phyloP scores from a whole-genome alignment of 495 filamentous ascomycete species.

The Hypoxylon fragiforme region DNA sequence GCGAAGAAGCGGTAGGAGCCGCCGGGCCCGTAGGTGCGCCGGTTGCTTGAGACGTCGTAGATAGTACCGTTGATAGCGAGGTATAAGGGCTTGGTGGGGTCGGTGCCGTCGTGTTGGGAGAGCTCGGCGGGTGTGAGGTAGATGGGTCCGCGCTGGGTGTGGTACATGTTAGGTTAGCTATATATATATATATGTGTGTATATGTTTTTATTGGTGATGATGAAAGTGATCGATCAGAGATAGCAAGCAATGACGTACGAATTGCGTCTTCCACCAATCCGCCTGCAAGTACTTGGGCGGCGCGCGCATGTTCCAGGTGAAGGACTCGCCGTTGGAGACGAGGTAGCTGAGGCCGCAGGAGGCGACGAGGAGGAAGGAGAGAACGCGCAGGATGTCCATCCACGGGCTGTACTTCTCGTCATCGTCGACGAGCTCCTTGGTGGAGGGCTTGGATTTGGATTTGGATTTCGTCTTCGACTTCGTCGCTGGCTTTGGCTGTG shows the following conservation, averaged over 20 bases:
- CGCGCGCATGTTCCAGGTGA: slow-evolving; percentile 57
- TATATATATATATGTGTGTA: not conserved
- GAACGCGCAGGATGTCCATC: slow-evolving; percentile 74
- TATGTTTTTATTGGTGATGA: not conserved
- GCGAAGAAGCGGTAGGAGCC: slow-evolving; percentile 88
- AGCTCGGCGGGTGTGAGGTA: slow-evolving; percentile 77
- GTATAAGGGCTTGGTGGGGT: slow-evolving; percentile 78
- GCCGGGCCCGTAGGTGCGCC: slow-evolving; percentile 81
- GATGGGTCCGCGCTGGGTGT: slow-evolving; percentile 41
- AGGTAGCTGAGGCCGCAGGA: slow-evolving; percentile 77
- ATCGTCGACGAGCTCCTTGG: slow-evolving; percentile 45
- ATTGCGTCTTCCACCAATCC: slow-evolving; percentile 62
- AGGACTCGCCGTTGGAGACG: slow-evolving; percentile 67
- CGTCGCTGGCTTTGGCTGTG: slow-evolving; percentile 1
- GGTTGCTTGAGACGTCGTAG: slow-evolving; percentile 85
- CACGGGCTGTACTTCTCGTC: slow-evolving; percentile 48
- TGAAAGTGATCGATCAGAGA: not conserved
- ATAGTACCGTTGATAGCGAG: slow-evolving; percentile 91
- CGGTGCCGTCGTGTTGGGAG: slow-evolving; percentile 73
- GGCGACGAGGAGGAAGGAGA: slow-evolving; percentile 69
- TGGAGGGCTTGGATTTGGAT: slow-evolving; percentile 23
- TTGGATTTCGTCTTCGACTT: slow-evolving; percentile 26
- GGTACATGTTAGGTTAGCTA: not conserved
- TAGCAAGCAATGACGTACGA: slow-evolving; percentile 51
- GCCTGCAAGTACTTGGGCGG: slow-evolving; percentile 69